Percentiles rank a stretch among this genome's conserved stretches.
These are phyloP conservation scores for Moringa oleifera DNA, from an alignment of 345 rosid species.

Conservation along the genomic window DNA sequence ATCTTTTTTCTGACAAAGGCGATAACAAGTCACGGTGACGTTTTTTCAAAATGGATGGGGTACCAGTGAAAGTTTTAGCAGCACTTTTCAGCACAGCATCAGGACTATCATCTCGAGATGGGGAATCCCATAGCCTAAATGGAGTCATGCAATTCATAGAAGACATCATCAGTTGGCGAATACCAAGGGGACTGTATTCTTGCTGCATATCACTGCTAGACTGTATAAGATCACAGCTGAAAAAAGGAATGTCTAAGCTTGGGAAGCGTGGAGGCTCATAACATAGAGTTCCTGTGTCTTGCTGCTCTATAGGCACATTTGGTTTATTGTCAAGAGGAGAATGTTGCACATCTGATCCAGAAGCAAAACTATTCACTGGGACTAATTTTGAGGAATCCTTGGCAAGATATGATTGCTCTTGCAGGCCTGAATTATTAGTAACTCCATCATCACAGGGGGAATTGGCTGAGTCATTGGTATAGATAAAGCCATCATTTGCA, in stretches of 20 bases:
- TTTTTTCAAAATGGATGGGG: conserved; percentile 91
- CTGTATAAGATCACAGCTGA: conserved; percentile 91
- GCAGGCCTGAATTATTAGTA: conserved; percentile 30
- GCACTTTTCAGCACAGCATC: conserved; percentile 73
- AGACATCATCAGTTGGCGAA: conserved; percentile 92
- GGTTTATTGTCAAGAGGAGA: conserved; percentile 37
- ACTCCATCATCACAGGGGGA: conserved; percentile 36
- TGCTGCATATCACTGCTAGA: conserved; percentile 74
- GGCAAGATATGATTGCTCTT: conserved; percentile 41
- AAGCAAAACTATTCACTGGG: conserved; percentile 49
- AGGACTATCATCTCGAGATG: conserved; percentile 61
- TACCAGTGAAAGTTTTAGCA: conserved; percentile 59
- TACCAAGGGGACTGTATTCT: conserved; percentile 96
- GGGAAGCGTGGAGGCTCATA: conserved; percentile 99
- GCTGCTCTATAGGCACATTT: conserved; percentile 30
- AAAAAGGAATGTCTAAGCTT: conserved; percentile 84
- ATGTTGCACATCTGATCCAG: conserved; percentile 33
- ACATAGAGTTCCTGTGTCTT: conserved; percentile 66
- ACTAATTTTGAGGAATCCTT: conserved; percentile 59
- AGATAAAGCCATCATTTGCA: conserved; percentile 40
- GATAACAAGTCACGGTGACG: conserved; percentile 79
- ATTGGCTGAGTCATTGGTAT: conserved; percentile 34
- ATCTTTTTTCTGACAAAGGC: conserved; percentile 75
- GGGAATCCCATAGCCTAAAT: conserved; percentile 88
- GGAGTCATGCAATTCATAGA: conserved; percentile 84